A percentile compares a stretch with the other conserved stretches of the same genome.
Evolutionary conservation across 768 basidiomycete species (phyloP).

Genomic region (Mrakia gelida): DNA sequence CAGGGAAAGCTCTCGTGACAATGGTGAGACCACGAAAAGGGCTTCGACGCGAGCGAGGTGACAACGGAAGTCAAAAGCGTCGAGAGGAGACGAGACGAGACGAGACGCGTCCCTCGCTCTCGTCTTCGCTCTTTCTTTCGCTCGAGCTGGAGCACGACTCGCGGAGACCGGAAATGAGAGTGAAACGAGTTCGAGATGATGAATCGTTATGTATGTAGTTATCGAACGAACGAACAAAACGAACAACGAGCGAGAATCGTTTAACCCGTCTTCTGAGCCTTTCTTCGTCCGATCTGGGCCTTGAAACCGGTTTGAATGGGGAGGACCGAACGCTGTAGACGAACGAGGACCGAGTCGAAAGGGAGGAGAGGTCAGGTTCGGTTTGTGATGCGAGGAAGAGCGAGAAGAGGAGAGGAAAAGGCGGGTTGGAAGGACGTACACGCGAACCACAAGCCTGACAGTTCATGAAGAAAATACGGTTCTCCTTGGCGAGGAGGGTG

Average conservation of each 20-base stretch:
- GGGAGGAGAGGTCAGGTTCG: background rate
- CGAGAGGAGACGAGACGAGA: too few species aligned
- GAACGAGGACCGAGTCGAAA: conserved; percentile 39
- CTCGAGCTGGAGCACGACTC: too few species aligned
- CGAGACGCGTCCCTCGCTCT: too few species aligned
- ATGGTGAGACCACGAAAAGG: too few species aligned
- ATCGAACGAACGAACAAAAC: background rate
- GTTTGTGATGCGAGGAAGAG: background rate
- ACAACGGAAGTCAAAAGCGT: too few species aligned
- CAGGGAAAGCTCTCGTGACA: too few species aligned
- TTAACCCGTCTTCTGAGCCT: conserved; percentile 20
- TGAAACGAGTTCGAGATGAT: background rate
- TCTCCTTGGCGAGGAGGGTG: conserved; percentile 93
- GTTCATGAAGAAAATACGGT: conserved; percentile 86
- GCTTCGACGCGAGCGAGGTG: too few species aligned
- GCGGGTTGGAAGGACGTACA: conserved; percentile 2
- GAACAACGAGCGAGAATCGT: background rate
- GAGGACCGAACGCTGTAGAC: conserved; percentile 75
- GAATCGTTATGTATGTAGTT: too few species aligned
- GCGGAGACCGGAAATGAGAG: background rate
- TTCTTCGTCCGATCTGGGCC: conserved; percentile 57
- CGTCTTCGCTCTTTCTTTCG: too few species aligned
- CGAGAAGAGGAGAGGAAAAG: background rate
- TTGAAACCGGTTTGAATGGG: conserved; percentile 99
- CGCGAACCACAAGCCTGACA: conserved; percentile 46